Percentiles rank a stretch among this genome's conserved stretches.
Evolutionary conservation across 2,329 filamentous ascomycete species (phyloP).

Genomic region (Microcera coccophila): DNA sequence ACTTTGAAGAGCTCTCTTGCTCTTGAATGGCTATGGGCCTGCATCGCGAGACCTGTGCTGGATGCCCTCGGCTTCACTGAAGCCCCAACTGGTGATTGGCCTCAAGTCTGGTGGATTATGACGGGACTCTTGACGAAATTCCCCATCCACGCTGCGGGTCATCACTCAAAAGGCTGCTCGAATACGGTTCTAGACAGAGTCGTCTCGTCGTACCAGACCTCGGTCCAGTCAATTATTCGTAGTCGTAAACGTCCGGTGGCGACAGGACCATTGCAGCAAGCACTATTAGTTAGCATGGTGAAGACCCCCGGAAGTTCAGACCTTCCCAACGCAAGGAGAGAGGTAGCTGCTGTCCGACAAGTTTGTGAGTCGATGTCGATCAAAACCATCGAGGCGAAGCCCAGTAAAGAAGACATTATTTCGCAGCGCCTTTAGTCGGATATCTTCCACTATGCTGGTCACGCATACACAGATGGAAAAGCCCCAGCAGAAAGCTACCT

Average conservation of each 20-base stretch:
- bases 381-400: background rate
- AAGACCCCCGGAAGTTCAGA: background rate
- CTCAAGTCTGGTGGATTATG: constrained; percentile 3
- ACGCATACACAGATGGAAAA: background rate
- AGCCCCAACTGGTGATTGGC: too few relatives aligned
- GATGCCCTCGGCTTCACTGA: too few relatives aligned
- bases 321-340: background rate
- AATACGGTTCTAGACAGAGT: background rate
- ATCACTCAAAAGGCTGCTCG: background rate
- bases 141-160: constrained; percentile 1
- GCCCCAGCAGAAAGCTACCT: background rate
- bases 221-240: constrained; percentile 1
- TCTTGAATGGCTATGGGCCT: too few relatives aligned
- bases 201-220: constrained; percentile 1
- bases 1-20: too few relatives aligned
- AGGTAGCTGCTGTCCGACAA: background rate
- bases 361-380: background rate
- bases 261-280: background rate
- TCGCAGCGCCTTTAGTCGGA: background rate
- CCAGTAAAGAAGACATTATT: background rate
- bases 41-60: too few relatives aligned
- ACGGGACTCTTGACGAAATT: background rate
- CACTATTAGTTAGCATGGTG: background rate
- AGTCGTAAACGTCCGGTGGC: background rate
- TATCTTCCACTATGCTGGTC: background rate